These are phyloP conservation scores for Venustampulla echinocandica DNA, from an alignment of 495 filamentous ascomycete species.

Conservation along the genomic window DNA sequence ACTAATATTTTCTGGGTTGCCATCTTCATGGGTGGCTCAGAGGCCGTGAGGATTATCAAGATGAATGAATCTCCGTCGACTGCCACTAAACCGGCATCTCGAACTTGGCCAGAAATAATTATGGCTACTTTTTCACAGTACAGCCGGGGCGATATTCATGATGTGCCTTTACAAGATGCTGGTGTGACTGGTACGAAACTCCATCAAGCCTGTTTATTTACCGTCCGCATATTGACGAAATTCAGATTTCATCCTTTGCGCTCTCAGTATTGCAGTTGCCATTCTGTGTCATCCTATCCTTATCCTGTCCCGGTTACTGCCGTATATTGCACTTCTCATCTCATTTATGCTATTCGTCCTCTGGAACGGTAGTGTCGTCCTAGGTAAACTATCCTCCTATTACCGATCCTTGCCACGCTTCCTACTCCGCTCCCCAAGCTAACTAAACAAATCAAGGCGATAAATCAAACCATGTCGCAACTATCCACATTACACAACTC, in stretches of 20 bases:
- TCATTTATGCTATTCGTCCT: slow-evolving; percentile 66
- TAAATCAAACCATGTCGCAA: slow-evolving; percentile 86
- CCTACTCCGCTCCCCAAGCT: not conserved
- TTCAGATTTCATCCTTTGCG: slow-evolving; percentile 32
- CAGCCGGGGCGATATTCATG: slow-evolving; percentile 18
- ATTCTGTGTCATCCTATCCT: slow-evolving; percentile 41
- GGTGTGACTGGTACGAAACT: slow-evolving; percentile 12
- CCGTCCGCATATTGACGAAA: slow-evolving; percentile 1
- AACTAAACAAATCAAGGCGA: slow-evolving; percentile 35
- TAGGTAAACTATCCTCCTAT: slow-evolving; percentile 46
- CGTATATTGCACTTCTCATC: slow-evolving; percentile 58
- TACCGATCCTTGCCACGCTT: not conserved
- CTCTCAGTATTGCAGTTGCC: slow-evolving; percentile 50
- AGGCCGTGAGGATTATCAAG: slow-evolving; percentile 45
- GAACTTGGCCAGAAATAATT: slow-evolving; percentile 19
- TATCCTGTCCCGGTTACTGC: slow-evolving; percentile 45
- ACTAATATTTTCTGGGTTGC: slow-evolving; percentile 97
- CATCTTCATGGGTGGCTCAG: slow-evolving; percentile 71
- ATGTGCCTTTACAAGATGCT: slow-evolving; percentile 16
- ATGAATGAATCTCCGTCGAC: slow-evolving; percentile 22
- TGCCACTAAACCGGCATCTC: not conserved
- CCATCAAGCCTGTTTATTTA: not conserved
- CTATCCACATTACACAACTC: slow-evolving; percentile 84
- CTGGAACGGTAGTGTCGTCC: slow-evolving; percentile 86
- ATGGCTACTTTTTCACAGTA: slow-evolving; percentile 14